These are phyloP conservation scores for Anthostomella pinea DNA, from an alignment of 2,329 filamentous ascomycete genomes.

Conservation along the genomic window DNA sequence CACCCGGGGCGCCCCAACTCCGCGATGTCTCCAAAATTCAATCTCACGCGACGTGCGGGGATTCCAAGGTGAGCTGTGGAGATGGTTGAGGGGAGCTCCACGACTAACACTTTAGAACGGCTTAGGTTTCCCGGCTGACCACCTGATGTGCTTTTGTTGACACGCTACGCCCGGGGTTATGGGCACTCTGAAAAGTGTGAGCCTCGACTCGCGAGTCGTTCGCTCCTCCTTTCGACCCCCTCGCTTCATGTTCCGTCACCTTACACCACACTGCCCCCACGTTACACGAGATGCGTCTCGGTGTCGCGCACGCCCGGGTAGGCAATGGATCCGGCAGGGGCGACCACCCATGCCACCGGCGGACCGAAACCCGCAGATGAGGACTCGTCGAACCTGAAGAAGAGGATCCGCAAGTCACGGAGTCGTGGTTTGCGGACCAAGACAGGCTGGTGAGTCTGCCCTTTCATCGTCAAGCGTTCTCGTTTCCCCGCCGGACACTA, in stretches of 20 bases:
- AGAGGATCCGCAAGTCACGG: constrained; percentile 21
- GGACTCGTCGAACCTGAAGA: constrained; percentile 10
- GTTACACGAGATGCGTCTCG: constrained; percentile 3
- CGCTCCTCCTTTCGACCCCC: too few species aligned
- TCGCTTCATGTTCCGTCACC: not conserved
- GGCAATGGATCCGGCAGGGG: constrained; percentile 1
- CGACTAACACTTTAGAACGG: not conserved
- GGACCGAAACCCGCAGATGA: constrained; percentile 1
- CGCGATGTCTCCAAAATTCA: too few species aligned
- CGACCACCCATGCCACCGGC: constrained; percentile 1
- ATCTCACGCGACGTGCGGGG: too few species aligned
- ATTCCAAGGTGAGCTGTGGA: constrained; percentile 1
- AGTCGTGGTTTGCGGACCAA: constrained; percentile 20
- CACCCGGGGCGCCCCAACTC: too few species aligned
- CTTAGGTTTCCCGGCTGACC: not conserved
- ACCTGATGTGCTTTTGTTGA: not conserved
- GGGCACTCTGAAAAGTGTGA: too few species aligned
- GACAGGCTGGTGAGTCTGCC: constrained; percentile 16
- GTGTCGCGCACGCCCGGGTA: not conserved
- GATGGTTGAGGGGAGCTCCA: not conserved
- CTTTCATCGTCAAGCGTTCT: not conserved
- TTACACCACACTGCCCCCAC: too few species aligned
- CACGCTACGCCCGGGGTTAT: too few species aligned
- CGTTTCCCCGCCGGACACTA: too few species aligned
- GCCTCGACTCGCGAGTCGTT: constrained; percentile 3